Conservation (phyloP, 2,329 filamentous ascomycete genomes). For the Emergomyces orientalis region DNA sequence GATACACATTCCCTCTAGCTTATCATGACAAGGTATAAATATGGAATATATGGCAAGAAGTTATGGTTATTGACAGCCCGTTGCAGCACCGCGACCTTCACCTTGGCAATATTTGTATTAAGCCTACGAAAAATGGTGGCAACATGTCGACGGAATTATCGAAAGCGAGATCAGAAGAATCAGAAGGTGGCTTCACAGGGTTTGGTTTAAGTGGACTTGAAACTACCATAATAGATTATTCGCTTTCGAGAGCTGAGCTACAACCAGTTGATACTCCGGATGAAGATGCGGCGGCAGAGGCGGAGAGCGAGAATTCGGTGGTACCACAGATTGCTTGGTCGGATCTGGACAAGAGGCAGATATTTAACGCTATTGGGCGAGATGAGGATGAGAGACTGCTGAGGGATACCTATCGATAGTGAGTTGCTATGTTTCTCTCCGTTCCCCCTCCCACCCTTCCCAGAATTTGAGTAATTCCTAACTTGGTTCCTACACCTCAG, state of each 20-base stretch:
- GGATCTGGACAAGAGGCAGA: slow-evolving; percentile 35
- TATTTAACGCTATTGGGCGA: slow-evolving; percentile 34
- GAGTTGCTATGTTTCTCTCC: slow-evolving; percentile 13
- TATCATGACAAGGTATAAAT: background rate
- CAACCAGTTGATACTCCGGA: slow-evolving; percentile 19
- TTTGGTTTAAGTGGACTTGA: slow-evolving; percentile 48
- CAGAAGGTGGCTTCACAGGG: slow-evolving; percentile 28
- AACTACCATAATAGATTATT: slow-evolving; percentile 60
- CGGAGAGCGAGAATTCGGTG: background rate
- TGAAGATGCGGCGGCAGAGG: slow-evolving; percentile 14
- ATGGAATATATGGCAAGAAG: background rate
- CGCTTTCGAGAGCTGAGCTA: slow-evolving; percentile 53
- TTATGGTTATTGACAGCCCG: background rate
- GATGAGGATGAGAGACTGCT: slow-evolving; percentile 35
- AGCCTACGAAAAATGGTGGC: slow-evolving; percentile 24
- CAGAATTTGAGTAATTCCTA: background rate
- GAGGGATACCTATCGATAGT: slow-evolving; percentile 36
- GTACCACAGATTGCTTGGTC: slow-evolving; percentile 28
- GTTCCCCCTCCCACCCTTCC: too few relatives aligned
- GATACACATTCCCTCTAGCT: background rate
- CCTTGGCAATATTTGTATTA: slow-evolving; percentile 57
- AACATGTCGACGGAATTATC: slow-evolving; percentile 27
- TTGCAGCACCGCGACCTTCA: slow-evolving; percentile 53
- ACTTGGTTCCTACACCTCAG: slow-evolving; percentile 16
- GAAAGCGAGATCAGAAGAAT: slow-evolving; percentile 23